These are phyloP conservation scores for Aspergillus flavus DNA, from an alignment of 2,329 filamentous ascomycete genomes.

Conservation along the genomic window DNA sequence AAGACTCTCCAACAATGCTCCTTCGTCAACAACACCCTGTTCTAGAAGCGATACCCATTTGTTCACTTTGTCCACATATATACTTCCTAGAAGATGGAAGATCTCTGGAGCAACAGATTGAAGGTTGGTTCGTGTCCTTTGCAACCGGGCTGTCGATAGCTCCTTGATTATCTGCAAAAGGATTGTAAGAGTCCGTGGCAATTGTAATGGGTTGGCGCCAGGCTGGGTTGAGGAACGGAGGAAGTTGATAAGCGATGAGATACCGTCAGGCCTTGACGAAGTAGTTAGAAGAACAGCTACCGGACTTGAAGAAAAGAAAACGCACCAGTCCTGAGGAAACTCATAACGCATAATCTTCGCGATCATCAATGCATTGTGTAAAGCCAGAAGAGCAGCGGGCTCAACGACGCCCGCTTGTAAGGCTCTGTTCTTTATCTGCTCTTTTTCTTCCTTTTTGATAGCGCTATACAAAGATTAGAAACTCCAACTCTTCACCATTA, in stretches of 20 bases:
- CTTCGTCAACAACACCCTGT: conserved; percentile 60
- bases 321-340: conserved; percentile 80
- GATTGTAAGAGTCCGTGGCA: conserved; percentile 73
- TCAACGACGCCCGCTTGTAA: conserved; percentile 79
- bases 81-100: conserved; percentile 73
- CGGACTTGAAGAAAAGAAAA: not conserved
- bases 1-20: conserved; percentile 64
- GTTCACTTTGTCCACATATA: conserved; percentile 75
- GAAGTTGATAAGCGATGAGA: conserved; percentile 60
- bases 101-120: conserved; percentile 81
- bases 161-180: conserved; percentile 90
- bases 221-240: conserved; percentile 60
- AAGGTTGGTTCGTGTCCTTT: conserved; percentile 73
- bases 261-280: conserved; percentile 47
- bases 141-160: conserved; percentile 75
- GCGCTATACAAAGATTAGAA: conserved; percentile 47
- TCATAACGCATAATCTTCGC: conserved; percentile 89
- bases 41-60: conserved; percentile 67
- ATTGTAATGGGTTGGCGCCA: conserved; percentile 63
- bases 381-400: conserved; percentile 70
- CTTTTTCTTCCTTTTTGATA: conserved; percentile 71
- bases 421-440: conserved; percentile 71
- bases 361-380: conserved; percentile 85
- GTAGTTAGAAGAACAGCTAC: conserved; percentile 10
- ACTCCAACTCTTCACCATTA: not conserved